Conservation (phyloP, 169 alveolate genomes). For the Cryptosporidium baileyi region DNA sequence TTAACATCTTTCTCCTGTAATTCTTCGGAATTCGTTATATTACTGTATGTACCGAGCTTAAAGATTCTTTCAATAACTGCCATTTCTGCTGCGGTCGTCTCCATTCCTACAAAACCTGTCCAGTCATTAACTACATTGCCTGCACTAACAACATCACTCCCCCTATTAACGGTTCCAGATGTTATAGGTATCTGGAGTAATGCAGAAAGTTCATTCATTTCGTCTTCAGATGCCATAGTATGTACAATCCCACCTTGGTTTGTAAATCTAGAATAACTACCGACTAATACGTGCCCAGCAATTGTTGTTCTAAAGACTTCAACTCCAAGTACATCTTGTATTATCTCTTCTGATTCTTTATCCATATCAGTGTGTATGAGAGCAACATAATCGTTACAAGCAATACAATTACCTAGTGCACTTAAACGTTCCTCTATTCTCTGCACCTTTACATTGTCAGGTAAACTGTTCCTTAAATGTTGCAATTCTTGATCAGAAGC, state of each 20-base stretch:
- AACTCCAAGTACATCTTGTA: constrained; percentile 95
- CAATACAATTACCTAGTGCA: constrained; percentile 97
- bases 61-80: constrained; percentile 94
- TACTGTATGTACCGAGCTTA: constrained; percentile 84
- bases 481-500: constrained; percentile 97
- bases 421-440: constrained; percentile 97
- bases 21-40: constrained; percentile 71
- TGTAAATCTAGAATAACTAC: constrained; percentile 94
- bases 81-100: constrained; percentile 98
- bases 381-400: constrained; percentile 98
- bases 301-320: constrained; percentile 98
- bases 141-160: constrained; percentile 94
- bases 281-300: constrained; percentile 98
- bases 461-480: constrained; percentile 94
- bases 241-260: constrained; percentile 97
- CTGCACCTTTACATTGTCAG: constrained; percentile 92
- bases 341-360: constrained; percentile 97
- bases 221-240: constrained; percentile 95
- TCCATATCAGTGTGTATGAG: constrained; percentile 97
- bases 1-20: constrained; percentile 71
- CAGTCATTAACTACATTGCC: constrained; percentile 98
- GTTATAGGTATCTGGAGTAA: constrained; percentile 94
- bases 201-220: constrained; percentile 96
- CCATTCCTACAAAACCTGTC: constrained; percentile 98
- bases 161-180: constrained; percentile 99